These are phyloP conservation scores for Sophora flavescens DNA, from an alignment of 306 rosid species.

Conservation along the genomic window DNA sequence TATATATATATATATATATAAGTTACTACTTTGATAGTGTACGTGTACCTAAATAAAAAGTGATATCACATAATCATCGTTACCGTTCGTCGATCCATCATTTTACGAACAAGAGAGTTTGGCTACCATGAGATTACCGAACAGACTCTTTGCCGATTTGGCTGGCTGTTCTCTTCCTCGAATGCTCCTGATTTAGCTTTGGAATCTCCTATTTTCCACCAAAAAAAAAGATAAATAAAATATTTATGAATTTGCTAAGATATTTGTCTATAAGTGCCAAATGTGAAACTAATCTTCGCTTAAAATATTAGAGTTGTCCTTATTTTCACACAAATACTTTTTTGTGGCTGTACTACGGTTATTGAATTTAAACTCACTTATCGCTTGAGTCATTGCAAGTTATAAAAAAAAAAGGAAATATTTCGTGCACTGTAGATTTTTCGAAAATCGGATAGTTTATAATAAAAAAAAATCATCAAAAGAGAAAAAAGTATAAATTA, in stretches of 20 bases:
- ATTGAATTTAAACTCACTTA: too few relatives aligned
- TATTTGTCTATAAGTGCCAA: neutral
- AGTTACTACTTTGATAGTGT: too few relatives aligned
- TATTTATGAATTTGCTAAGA: neutral
- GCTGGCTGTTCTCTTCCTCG: neutral
- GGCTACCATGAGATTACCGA: neutral
- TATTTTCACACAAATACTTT: too few relatives aligned
- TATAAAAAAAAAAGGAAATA: too few relatives aligned
- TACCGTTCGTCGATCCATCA: neutral
- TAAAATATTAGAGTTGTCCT: neutral
- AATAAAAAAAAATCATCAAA: too few relatives aligned
- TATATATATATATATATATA: too few relatives aligned
- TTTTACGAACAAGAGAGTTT: neutral
- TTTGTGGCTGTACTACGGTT: too few relatives aligned
- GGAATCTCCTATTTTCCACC: neutral
- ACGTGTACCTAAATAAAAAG: neutral
- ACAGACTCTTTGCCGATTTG: neutral
- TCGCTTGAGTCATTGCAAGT: too few relatives aligned
- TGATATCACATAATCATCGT: neutral
- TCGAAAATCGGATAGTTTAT: too few relatives aligned
- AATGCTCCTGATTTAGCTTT: conserved; percentile 10
- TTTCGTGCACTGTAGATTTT: too few relatives aligned
- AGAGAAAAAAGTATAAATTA: too few relatives aligned
- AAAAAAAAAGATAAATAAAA: neutral
- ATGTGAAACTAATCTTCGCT: neutral